Conservation (phyloP, 1,139 yeast species). For the Wickerhamomyces sp. region DNA sequence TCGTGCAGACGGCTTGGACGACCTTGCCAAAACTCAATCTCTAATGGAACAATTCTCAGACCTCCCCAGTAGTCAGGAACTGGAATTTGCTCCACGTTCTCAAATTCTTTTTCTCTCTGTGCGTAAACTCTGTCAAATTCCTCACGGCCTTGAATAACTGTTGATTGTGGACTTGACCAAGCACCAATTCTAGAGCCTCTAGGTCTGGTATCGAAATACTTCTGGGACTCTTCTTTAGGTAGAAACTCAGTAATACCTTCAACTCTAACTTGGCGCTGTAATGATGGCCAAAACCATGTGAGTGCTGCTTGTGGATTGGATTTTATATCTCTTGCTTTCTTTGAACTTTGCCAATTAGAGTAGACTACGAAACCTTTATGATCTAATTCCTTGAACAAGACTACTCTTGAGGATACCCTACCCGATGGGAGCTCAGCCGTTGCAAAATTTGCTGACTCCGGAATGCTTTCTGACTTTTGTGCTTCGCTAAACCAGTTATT, state of each 20-base stretch:
- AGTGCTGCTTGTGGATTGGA: slow-evolving; percentile 77
- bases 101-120: slow-evolving; percentile 53
- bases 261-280: slow-evolving; percentile 88
- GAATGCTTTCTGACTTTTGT: slow-evolving; percentile 51
- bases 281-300: slow-evolving; percentile 88
- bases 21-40: slow-evolving; percentile 97
- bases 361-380: slow-evolving; percentile 80
- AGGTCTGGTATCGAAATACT: slow-evolving; percentile 84
- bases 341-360: slow-evolving; percentile 87
- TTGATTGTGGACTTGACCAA: slow-evolving; percentile 92
- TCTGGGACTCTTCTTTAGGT: slow-evolving; percentile 64
- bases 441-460: slow-evolving; percentile 78
- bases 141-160: slow-evolving; percentile 49
- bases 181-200: slow-evolving; percentile 94
- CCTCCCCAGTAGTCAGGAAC: slow-evolving; percentile 98
- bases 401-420: slow-evolving; percentile 77
- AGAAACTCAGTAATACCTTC: slow-evolving; percentile 83
- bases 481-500: slow-evolving; percentile 85
- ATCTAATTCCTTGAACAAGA: slow-evolving; percentile 85
- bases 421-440: slow-evolving; percentile 89
- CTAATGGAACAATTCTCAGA: slow-evolving; percentile 77
- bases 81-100: slow-evolving; percentile 62
- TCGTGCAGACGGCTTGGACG: slow-evolving; percentile 88
- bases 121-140: slow-evolving; percentile 53
- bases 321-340: slow-evolving; percentile 66